A percentile compares a stretch with the other conserved stretches of the same genome.
Conservation (phyloP, 352 stramenopile genomes). For the Phytopythium kandeliae region DNA sequence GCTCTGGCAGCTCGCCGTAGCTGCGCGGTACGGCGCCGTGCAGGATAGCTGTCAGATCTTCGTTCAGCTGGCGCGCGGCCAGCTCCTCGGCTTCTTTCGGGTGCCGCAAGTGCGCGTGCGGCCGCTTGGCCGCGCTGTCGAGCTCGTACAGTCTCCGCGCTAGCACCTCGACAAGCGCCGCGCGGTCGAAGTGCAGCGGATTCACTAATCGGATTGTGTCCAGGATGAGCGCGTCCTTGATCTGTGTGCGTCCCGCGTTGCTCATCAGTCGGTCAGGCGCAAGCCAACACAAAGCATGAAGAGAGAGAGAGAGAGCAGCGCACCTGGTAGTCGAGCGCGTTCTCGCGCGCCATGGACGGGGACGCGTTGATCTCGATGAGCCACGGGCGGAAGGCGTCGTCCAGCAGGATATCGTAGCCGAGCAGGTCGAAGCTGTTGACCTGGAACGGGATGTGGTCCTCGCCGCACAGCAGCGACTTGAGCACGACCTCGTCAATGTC, state of each 20-base stretch:
- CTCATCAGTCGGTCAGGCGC: background rate
- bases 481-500: slow-evolving; percentile 77
- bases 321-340: slow-evolving; percentile 68
- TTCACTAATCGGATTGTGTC: slow-evolving; percentile 87
- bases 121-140: slow-evolving; percentile 48
- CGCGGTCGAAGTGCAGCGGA: slow-evolving; percentile 76
- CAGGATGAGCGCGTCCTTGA: slow-evolving; percentile 89
- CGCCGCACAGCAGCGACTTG: slow-evolving; percentile 83
- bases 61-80: slow-evolving; percentile 42
- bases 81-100: slow-evolving; percentile 48
- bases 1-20: slow-evolving; percentile 60
- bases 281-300: background rate
- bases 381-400: slow-evolving; percentile 87
- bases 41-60: slow-evolving; percentile 69
- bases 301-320: background rate
- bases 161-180: slow-evolving; percentile 60
- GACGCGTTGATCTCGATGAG: slow-evolving; percentile 96
- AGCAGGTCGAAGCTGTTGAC: slow-evolving; percentile 94
- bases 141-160: slow-evolving; percentile 49
- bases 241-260: slow-evolving; percentile 11
- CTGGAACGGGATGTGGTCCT: slow-evolving; percentile 88
- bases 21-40: slow-evolving; percentile 34
- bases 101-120: slow-evolving; percentile 47
- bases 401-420: slow-evolving; percentile 94
- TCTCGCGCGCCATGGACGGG: slow-evolving; percentile 88